Evolutionary conservation across 306 rosid species (phyloP), one percentile per base, ranked within the genome.

Genomic region (Adenanthera pavonina): DNA sequence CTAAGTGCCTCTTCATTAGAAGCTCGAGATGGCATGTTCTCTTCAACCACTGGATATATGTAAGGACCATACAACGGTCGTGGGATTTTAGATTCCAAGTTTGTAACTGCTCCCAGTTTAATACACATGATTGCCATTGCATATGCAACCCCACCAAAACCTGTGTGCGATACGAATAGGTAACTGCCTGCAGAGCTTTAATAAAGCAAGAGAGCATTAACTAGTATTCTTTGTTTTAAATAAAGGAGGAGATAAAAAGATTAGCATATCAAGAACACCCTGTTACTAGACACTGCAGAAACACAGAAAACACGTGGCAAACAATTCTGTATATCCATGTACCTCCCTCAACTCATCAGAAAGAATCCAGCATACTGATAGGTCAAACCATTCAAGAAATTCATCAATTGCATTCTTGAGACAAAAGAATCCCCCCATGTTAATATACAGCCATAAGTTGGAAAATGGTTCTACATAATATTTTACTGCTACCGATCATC

Each of bases 121-220:
- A 86, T 81, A 85, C 98, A 94, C 76, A 86, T 82, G 40, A 94
- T 88, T 33, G 97, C 92, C 97, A 90, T 94, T 34, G 98, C 95
- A 84, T 89, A 94, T 72, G 94, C 87, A 41, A 89, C 95, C 87
- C 97, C 98, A 78, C 98, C 98, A 86, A 92, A 94, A 56, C 98
- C 95, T 8, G 98, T 94, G 91, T 94, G 98, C 16, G 98, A 92
- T 78, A 94, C 80, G 80, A 89, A 94, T 83, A 94, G 95, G 89
- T 90, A 90, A 81, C 92, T 88, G 76, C 92, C 94, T 80, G 98
- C 92, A 87, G 91, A 91, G 66, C 98, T 94, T 86, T 77, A 85
- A 77, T 64, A 47, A 72, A 80, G 77, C 68, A 72, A 69, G 40
- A 82, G 49, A 69, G 75, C 72, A 76, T 84, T 81, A 67, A 78